phyloP scores from a whole-genome alignment of 2,329 filamentous ascomycete species.

The Diaporthe ilicicola region DNA sequence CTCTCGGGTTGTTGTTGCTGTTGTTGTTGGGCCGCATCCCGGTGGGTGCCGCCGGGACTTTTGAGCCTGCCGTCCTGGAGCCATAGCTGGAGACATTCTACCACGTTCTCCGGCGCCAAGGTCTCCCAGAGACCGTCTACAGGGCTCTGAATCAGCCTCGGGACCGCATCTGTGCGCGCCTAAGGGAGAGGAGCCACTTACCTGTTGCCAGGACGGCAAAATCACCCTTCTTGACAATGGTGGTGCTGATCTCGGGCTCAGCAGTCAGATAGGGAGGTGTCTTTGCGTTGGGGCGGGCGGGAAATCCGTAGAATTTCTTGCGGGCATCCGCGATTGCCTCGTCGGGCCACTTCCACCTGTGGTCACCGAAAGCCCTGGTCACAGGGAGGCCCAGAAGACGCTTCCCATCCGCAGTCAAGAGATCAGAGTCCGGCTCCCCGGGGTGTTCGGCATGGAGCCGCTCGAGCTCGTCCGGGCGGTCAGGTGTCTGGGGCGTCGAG shows the following conservation, averaged over 20 bases:
- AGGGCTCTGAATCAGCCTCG: not conserved
- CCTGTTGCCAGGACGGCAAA: slow-evolving; percentile 71
- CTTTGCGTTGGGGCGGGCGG: slow-evolving; percentile 52
- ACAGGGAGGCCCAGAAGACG: slow-evolving; percentile 69
- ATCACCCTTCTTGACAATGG: slow-evolving; percentile 54
- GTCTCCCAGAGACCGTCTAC: slow-evolving; percentile 72
- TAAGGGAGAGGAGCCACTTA: not conserved
- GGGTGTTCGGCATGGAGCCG: slow-evolving; percentile 68
- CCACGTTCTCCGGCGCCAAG: slow-evolving; percentile 64
- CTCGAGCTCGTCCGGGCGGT: slow-evolving; percentile 65
- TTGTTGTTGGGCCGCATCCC: not conserved
- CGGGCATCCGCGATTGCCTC: slow-evolving; percentile 44
- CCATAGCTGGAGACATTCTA: slow-evolving; percentile 46
- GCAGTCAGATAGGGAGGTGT: slow-evolving; percentile 75
- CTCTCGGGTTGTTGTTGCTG: not conserved
- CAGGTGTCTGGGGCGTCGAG: slow-evolving; percentile 72
- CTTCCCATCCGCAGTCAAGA: slow-evolving; percentile 55
- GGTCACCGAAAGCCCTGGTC: slow-evolving; percentile 74
- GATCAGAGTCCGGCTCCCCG: slow-evolving; percentile 61
- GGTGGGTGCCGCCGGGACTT: not conserved
- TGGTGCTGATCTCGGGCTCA: slow-evolving; percentile 69
- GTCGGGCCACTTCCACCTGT: slow-evolving; percentile 72
- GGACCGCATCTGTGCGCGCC: not conserved
- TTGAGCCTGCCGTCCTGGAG: slow-evolving; percentile 1
- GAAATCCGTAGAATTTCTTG: slow-evolving; percentile 58